A percentile compares a stretch with the other conserved stretches of the same genome.
phyloP scores from a whole-genome alignment of 306 rosid species.

The Prunus mongolica region DNA sequence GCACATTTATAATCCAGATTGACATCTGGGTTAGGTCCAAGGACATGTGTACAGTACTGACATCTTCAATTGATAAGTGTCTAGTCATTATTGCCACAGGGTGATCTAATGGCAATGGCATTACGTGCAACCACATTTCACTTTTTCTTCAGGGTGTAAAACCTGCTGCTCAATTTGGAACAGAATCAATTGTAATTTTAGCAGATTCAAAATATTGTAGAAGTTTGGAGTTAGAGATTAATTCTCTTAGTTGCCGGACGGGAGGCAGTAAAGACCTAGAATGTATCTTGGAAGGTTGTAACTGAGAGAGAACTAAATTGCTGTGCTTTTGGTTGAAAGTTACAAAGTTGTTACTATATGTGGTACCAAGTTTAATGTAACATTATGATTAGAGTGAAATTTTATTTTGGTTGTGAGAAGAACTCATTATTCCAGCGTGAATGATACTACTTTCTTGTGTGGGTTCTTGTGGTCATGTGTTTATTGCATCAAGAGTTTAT shows the following conservation, averaged over 20 bases:
- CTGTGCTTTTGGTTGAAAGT: background rate
- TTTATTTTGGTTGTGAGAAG: background rate
- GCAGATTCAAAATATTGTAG: background rate
- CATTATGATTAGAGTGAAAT: background rate
- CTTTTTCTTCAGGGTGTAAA: background rate
- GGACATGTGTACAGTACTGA: slow-evolving; percentile 1
- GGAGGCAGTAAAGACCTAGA: background rate
- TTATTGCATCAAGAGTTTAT: slow-evolving; percentile 2
- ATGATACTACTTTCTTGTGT: background rate
- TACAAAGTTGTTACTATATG: background rate
- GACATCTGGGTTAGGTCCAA: background rate
- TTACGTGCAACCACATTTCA: background rate
- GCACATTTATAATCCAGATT: background rate
- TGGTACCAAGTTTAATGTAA: background rate
- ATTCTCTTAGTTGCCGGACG: background rate
- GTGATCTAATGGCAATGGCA: slow-evolving; percentile 3
- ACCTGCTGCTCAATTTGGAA: background rate
- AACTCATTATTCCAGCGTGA: background rate
- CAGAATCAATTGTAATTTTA: background rate
- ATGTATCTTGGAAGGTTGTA: background rate
- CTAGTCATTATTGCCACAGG: background rate
- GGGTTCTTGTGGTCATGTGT: slow-evolving; percentile 5
- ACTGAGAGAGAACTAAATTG: background rate
- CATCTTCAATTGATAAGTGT: slow-evolving; percentile 1
- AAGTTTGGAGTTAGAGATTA: background rate